Evolutionary conservation across 202 grass and related monocot genomes (phyloP).

Genomic region (Panicum hallii): DNA sequence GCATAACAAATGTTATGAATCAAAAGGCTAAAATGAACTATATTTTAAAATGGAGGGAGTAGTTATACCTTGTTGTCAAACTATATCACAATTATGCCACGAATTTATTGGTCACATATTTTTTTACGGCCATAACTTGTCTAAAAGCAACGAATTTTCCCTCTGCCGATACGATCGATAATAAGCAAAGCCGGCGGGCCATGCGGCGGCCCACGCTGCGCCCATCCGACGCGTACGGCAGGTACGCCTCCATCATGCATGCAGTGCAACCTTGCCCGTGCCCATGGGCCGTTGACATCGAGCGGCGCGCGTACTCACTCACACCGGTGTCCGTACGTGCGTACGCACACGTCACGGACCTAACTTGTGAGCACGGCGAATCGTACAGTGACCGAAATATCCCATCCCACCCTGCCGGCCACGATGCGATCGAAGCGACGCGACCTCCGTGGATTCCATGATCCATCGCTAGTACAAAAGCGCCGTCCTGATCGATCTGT

Average conservation of each 20-base stretch:
- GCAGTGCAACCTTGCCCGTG: not conserved
- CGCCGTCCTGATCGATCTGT: not conserved
- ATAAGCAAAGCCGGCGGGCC: no score
- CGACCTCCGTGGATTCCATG: not conserved
- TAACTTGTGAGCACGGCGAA: constrained; percentile 2
- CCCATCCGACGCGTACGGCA: constrained; percentile 4
- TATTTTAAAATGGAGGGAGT: no score
- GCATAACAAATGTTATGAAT: no score
- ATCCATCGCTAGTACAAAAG: not conserved
- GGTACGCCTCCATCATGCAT: not conserved
- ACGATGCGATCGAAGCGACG: not conserved
- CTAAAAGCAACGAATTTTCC: no score
- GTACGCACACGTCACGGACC: constrained; percentile 2
- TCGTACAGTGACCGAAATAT: not conserved
- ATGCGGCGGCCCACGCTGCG: no score
- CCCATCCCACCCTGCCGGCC: not conserved
- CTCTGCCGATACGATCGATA: no score
- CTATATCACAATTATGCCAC: no score
- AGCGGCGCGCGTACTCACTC: not conserved
- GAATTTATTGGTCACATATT: no score
- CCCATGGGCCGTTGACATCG: not conserved
- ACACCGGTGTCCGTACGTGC: not conserved
- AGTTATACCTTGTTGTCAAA: no score
- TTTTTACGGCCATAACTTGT: no score
- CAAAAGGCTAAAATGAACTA: no score